phyloP scores from a whole-genome alignment of 176 grass and related monocot genomes.

The Eleusine coracana region DNA sequence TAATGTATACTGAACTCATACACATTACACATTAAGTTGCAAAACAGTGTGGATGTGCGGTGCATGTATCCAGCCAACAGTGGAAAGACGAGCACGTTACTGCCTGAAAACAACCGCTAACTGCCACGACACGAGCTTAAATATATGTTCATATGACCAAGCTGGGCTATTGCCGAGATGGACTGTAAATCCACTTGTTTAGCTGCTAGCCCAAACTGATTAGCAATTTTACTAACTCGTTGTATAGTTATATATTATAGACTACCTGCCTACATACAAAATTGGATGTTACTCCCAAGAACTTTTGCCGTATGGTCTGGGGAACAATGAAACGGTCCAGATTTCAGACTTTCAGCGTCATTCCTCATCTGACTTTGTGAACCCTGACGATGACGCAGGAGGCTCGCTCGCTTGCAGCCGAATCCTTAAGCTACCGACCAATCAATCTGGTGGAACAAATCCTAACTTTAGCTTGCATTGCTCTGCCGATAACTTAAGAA shows the following conservation, averaged over 20 bases:
- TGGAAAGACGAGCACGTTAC: constrained; percentile 22
- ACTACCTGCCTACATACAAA: not conserved
- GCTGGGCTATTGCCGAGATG: not conserved
- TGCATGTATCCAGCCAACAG: not conserved
- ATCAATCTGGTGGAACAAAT: not conserved
- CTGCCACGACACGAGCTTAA: not conserved
- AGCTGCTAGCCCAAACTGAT: constrained; percentile 2
- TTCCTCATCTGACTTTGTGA: constrained; percentile 23
- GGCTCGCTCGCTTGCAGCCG: not conserved
- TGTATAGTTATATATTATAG: not conserved
- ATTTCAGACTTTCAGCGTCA: not conserved
- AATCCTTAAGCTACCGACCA: constrained; percentile 4
- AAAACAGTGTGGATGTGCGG: not conserved
- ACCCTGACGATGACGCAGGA: not conserved
- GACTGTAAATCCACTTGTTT: constrained; percentile 6
- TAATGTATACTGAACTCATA: not conserved
- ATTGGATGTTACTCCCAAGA: not conserved
- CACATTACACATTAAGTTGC: not conserved
- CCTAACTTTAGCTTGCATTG: not conserved
- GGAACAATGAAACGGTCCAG: not conserved
- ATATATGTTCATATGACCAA: not conserved
- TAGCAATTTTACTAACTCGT: not conserved
- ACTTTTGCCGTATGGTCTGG: too few species aligned
- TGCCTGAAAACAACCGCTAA: constrained; percentile 33
- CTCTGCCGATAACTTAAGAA: not conserved